phyloP scores from a whole-genome alignment of 2,329 filamentous ascomycete species.

The Fusarium aywerte region DNA sequence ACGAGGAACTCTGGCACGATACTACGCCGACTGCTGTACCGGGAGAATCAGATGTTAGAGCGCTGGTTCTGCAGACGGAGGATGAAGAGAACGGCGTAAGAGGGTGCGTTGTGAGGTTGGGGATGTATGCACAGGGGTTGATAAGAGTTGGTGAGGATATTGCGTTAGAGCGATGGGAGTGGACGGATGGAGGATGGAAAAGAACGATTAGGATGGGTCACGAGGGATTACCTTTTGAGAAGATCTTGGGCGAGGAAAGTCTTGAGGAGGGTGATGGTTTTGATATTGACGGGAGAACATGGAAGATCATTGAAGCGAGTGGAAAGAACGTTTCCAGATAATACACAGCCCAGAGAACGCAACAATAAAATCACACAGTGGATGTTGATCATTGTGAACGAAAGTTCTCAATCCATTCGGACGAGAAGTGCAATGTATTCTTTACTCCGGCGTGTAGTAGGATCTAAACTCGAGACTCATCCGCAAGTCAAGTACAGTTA shows the following conservation, averaged over 20 bases:
- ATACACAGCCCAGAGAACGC: not conserved
- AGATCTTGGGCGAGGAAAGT: slow-evolving; percentile 22
- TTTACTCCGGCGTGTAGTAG: slow-evolving; percentile 10
- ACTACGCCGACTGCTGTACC: slow-evolving; percentile 48
- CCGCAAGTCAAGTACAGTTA: not conserved
- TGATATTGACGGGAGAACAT: slow-evolving; percentile 43
- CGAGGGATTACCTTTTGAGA: slow-evolving; percentile 51
- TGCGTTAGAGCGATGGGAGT: slow-evolving; percentile 67
- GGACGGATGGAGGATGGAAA: slow-evolving; percentile 51
- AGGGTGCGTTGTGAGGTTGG: slow-evolving; percentile 66
- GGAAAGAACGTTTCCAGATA: not conserved
- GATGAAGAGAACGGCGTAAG: slow-evolving; percentile 44
- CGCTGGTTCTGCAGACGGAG: slow-evolving; percentile 22
- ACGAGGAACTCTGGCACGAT: slow-evolving; percentile 75
- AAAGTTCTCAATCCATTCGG: slow-evolving; percentile 4
- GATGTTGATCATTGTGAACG: not conserved
- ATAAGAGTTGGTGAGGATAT: slow-evolving; percentile 57
- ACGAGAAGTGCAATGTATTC: slow-evolving; percentile 25
- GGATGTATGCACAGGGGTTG: slow-evolving; percentile 66
- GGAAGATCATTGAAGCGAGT: slow-evolving; percentile 51
- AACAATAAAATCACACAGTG: not conserved
- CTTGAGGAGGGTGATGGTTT: slow-evolving; percentile 37
- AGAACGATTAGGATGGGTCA: slow-evolving; percentile 51
- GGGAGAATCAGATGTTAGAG: not conserved
- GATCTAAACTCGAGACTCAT: slow-evolving; percentile 9